Evolutionary conservation across 305 asterid species (phyloP), one percentile per base, ranked within the genome.

Genomic region (Withania somnifera): DNA sequence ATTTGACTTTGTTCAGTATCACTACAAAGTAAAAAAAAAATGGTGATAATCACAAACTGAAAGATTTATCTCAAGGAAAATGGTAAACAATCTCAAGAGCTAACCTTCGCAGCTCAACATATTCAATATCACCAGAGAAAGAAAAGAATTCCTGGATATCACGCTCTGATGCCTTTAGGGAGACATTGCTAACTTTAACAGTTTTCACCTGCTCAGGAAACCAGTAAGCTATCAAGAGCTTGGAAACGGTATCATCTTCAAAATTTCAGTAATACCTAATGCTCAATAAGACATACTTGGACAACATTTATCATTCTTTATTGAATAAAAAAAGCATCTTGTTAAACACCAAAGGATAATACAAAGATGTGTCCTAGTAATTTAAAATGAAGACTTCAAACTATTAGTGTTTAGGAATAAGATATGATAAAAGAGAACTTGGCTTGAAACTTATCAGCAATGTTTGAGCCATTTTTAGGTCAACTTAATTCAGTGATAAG

Each of bases 101-200:
- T 80, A 68, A 95, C 98, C 98, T 91, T 86, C 56, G 89, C 96
- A 88, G 89, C 89, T 95, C 99, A 77, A 95, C 95, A 91, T 91
- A 95, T 85, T 94, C 90, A 78, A 95, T 94, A 87, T 93, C 97
- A 81, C 99, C 98, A 80, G 99, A 95, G 80, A 95, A 95, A 14
- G 98, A 95, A 84, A 94, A 93, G 90, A 95, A 95, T 88, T 93
- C 99, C 61, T 87, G 67, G 87, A 95, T 84, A 80, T 95, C 98
- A 51, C 92, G 95, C 83, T 94, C 94, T 54, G 91, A 86, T 83
- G 98, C 99, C 84, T 96, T 92, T 77, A 92, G 87, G 81, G 99
- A 95, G 85, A 95, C 90, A 84, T 95, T 90, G 91, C 94, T 88
- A 87, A 95, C 98, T 90, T 88, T 91, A 75, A 94, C 98, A 64